Conservation (phyloP, 306 rosid species). For the Gynostemma pentaphyllum region DNA sequence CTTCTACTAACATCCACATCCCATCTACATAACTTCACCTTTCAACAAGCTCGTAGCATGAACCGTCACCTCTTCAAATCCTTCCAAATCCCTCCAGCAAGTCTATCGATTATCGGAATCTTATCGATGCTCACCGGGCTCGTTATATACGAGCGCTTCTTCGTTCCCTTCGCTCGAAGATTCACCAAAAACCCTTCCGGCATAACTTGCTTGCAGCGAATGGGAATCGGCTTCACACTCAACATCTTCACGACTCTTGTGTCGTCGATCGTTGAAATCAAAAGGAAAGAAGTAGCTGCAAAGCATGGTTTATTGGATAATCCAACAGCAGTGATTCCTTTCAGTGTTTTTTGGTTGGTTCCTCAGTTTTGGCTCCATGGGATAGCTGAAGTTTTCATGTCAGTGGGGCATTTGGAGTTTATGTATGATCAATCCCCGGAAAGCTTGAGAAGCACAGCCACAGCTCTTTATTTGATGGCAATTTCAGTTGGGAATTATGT, state of each 20-base stretch:
- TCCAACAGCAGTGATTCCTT: conserved; percentile 46
- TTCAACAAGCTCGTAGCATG: conserved; percentile 71
- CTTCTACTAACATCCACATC: conserved; percentile 40
- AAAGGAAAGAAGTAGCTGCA: conserved; percentile 42
- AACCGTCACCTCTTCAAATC: conserved; percentile 28
- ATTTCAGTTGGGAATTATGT: conserved; percentile 36
- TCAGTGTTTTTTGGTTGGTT: conserved; percentile 66
- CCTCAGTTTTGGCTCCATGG: conserved; percentile 64
- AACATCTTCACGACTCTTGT: conserved; percentile 45
- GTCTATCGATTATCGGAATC: conserved; percentile 41
- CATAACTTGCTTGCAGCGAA: conserved; percentile 65
- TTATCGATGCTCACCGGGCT: conserved; percentile 53
- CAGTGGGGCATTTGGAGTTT: conserved; percentile 73
- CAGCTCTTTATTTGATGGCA: conserved; percentile 49
- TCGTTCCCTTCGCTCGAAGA: conserved; percentile 44
- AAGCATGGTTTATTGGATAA: conserved; percentile 33
- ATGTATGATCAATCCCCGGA: conserved; percentile 75
- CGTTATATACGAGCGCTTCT: conserved; percentile 47
- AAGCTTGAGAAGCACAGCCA: conserved; percentile 62
- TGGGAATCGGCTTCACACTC: conserved; percentile 55
- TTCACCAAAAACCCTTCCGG: conserved; percentile 54
- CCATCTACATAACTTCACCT: conserved; percentile 45
- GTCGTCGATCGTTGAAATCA: conserved; percentile 42
- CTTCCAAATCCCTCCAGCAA: conserved; percentile 59
- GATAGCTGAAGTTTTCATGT: conserved; percentile 52